Conservation (phyloP, 257 asterid genomes). For the Penstemon newberryi region DNA sequence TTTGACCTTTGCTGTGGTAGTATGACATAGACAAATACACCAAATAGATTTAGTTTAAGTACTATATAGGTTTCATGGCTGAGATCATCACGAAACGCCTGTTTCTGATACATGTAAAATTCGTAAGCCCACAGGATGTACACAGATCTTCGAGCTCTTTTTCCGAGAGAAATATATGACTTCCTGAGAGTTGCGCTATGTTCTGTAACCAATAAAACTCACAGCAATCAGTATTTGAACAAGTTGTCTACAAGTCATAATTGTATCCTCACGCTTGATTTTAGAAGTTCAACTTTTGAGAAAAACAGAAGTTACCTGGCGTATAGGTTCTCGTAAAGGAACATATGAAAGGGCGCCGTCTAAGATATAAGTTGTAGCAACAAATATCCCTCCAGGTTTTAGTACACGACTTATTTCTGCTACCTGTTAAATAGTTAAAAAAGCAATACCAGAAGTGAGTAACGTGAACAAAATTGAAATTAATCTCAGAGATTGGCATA, state of each 20-base stretch:
- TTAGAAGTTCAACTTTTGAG: too few relatives aligned
- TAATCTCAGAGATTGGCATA: too few relatives aligned
- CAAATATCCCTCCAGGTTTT: slow-evolving; percentile 80
- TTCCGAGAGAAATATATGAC: slow-evolving; percentile 60
- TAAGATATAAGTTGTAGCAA: slow-evolving; percentile 70
- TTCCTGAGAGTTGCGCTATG: slow-evolving; percentile 60
- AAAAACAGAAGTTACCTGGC: slow-evolving; percentile 43
- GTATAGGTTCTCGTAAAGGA: slow-evolving; percentile 57
- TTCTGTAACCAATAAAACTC: slow-evolving; percentile 35
- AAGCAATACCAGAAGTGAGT: background rate
- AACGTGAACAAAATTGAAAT: too few relatives aligned
- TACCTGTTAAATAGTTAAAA: slow-evolving; percentile 44
- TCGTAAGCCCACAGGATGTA: slow-evolving; percentile 61
- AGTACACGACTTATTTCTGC: slow-evolving; percentile 87
- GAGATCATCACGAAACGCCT: slow-evolving; percentile 70
- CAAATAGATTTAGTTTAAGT: background rate
- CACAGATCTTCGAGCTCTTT: slow-evolving; percentile 77
- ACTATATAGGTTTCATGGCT: slow-evolving; percentile 55
- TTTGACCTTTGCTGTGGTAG: background rate
- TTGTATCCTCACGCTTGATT: too few relatives aligned
- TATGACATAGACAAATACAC: background rate
- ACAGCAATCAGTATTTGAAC: slow-evolving; percentile 1
- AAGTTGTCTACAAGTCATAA: too few relatives aligned
- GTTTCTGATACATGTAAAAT: slow-evolving; percentile 59
- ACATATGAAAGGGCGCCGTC: slow-evolving; percentile 60